Conservation (phyloP, 148 eudicot species). For the Rhododendron simsii region DNA sequence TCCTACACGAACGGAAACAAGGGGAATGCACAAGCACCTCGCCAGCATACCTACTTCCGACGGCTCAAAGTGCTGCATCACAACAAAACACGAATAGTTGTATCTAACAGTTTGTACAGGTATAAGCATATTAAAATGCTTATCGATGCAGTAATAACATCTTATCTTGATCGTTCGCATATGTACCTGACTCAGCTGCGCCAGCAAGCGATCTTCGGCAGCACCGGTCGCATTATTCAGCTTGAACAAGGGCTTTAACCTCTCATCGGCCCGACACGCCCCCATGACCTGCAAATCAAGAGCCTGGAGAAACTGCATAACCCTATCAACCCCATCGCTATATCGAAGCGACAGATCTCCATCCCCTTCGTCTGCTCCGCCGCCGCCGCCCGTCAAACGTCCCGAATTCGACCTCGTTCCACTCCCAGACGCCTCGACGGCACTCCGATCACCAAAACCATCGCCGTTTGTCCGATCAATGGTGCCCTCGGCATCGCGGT, state of each 20-base stretch:
- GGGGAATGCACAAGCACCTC: conserved; percentile 89
- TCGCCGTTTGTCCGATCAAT: conserved; percentile 13
- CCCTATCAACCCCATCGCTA: conserved; percentile 41
- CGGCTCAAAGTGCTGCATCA: conserved; percentile 77
- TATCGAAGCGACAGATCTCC: conserved; percentile 64
- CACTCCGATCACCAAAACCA: conserved; percentile 14
- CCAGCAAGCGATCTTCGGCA: conserved; percentile 74
- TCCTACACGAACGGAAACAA: conserved; percentile 84
- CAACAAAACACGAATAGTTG: background rate
- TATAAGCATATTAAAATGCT: background rate
- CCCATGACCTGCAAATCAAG: conserved; percentile 84
- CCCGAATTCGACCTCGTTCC: background rate
- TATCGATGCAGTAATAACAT: background rate
- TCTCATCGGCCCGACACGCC: conserved; percentile 85
- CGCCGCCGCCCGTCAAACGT: conserved; percentile 9
- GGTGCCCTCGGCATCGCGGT: conserved; percentile 18
- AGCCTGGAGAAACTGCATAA: conserved; percentile 68
- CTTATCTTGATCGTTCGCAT: background rate
- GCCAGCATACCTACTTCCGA: conserved; percentile 87
- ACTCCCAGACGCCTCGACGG: conserved; percentile 9
- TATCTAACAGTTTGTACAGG: background rate
- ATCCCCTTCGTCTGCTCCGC: conserved; percentile 41
- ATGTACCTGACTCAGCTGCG: conserved; percentile 75
- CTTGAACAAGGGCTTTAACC: conserved; percentile 83
- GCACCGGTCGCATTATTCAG: conserved; percentile 49